phyloP scores from a whole-genome alignment of 306 rosid genomes.

The Senna tora region DNA sequence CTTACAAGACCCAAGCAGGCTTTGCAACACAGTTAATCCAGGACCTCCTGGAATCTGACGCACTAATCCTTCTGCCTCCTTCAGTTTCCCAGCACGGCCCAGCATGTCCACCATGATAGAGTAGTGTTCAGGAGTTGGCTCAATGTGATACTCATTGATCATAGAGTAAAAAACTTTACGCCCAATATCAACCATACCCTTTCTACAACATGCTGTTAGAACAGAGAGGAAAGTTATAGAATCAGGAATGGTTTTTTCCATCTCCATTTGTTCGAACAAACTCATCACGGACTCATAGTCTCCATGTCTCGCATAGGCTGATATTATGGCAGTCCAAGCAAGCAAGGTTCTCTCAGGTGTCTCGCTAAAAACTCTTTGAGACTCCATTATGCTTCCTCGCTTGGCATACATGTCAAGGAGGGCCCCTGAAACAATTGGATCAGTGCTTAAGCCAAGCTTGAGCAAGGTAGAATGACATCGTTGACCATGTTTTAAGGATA shows the following conservation, averaged over 20 bases:
- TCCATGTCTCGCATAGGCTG: slow-evolving; percentile 78
- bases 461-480: slow-evolving; percentile 68
- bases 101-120: slow-evolving; percentile 83
- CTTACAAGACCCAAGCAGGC: slow-evolving; percentile 81
- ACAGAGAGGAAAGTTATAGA: slow-evolving; percentile 78
- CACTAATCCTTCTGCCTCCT: slow-evolving; percentile 68
- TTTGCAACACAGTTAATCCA: slow-evolving; percentile 68
- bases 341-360: slow-evolving; percentile 55
- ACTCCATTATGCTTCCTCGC: slow-evolving; percentile 71
- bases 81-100: slow-evolving; percentile 69
- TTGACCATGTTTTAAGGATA: slow-evolving; percentile 75
- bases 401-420: slow-evolving; percentile 91
- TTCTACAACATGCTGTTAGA: slow-evolving; percentile 74
- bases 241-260: slow-evolving; percentile 58
- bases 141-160: slow-evolving; percentile 62
- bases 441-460: slow-evolving; percentile 61
- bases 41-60: slow-evolving; percentile 67
- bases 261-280: slow-evolving; percentile 66
- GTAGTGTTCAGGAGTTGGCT: slow-evolving; percentile 70
- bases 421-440: slow-evolving; percentile 67
- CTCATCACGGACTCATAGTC: slow-evolving; percentile 64
- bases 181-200: slow-evolving; percentile 78
- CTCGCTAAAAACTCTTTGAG: slow-evolving; percentile 67
- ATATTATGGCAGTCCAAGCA: slow-evolving; percentile 83
- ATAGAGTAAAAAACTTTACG: slow-evolving; percentile 55